Conservation (phyloP, 345 rosid genomes). For the Acer campestre region DNA sequence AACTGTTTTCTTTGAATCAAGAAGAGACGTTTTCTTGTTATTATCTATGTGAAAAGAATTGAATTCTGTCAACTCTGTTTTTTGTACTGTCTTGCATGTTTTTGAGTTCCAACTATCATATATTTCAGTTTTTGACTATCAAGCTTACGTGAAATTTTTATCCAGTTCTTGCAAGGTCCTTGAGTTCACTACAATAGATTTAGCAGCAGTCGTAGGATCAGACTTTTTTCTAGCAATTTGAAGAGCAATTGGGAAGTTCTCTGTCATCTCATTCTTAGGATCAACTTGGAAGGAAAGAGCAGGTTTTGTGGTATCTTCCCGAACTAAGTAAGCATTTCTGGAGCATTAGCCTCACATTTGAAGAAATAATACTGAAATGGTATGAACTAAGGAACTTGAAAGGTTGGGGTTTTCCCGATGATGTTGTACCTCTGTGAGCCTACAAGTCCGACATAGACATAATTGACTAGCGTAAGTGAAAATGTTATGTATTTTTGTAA, state of each 20-base stretch:
- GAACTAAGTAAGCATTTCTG: background rate
- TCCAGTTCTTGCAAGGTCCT: conserved; percentile 7
- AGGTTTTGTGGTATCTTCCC: background rate
- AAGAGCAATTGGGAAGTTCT: background rate
- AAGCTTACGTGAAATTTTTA: background rate
- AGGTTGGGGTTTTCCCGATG: background rate
- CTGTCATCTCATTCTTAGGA: background rate
- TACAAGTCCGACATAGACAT: background rate
- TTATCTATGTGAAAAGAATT: background rate
- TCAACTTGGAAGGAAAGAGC: background rate
- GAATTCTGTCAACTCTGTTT: background rate
- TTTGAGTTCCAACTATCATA: background rate
- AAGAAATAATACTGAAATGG: background rate
- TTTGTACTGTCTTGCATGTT: background rate
- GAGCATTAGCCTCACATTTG: background rate
- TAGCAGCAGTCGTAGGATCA: background rate
- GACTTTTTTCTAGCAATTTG: background rate
- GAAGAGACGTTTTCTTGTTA: background rate
- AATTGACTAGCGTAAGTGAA: background rate
- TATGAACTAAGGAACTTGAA: background rate
- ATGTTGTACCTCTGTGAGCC: conserved; percentile 4
- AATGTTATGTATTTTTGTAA: background rate
- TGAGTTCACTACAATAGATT: background rate
- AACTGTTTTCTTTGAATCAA: background rate
- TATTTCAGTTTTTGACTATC: background rate